Evolutionary conservation across 805 yeast genomes (phyloP).

Genomic region (Barnettozyma salicaria): DNA sequence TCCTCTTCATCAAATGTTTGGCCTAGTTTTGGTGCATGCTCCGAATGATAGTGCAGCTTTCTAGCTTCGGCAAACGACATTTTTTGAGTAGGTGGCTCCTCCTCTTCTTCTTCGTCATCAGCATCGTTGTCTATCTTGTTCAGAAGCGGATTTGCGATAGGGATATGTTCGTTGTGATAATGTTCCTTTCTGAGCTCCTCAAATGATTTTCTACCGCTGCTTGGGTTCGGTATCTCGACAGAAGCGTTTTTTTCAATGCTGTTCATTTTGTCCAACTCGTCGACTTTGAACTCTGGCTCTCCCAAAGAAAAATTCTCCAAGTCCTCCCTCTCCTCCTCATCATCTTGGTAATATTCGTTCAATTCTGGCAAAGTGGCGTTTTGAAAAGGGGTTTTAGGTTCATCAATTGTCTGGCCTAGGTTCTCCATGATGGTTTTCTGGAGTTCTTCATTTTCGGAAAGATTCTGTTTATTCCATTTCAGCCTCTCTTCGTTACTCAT

Average conservation of each 20-base stretch:
- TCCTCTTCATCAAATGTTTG: constrained; percentile 5
- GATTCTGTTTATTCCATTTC: constrained; percentile 81
- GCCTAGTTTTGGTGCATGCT: constrained; percentile 11
- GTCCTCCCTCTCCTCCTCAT: constrained; percentile 38
- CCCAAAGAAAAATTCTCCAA: constrained; percentile 53
- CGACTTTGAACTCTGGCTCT: constrained; percentile 42
- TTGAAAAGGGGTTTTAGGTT: constrained; percentile 93
- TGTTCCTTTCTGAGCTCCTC: constrained; percentile 78
- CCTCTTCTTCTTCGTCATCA: constrained; percentile 20
- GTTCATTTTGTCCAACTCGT: constrained; percentile 23
- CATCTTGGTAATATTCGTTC: constrained; percentile 75
- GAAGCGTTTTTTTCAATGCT: constrained; percentile 13
- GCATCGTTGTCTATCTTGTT: constrained; percentile 20
- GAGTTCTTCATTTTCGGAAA: constrained; percentile 52
- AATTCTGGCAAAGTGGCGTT: constrained; percentile 76
- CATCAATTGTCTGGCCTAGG: constrained; percentile 63
- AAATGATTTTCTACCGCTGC: constrained; percentile 38
- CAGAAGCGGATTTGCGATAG: constrained; percentile 18
- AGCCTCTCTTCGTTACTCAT: constrained; percentile 35
- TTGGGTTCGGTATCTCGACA: not conserved
- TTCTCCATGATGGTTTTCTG: constrained; percentile 55
- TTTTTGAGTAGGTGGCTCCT: constrained; percentile 40
- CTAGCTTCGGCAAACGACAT: constrained; percentile 27
- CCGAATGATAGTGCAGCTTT: constrained; percentile 21
- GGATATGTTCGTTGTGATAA: constrained; percentile 52